A percentile compares a stretch with the other conserved stretches of the same genome.
These are phyloP conservation scores for Thelonectria olida DNA, from an alignment of 2,329 filamentous ascomycete species.

Conservation along the genomic window DNA sequence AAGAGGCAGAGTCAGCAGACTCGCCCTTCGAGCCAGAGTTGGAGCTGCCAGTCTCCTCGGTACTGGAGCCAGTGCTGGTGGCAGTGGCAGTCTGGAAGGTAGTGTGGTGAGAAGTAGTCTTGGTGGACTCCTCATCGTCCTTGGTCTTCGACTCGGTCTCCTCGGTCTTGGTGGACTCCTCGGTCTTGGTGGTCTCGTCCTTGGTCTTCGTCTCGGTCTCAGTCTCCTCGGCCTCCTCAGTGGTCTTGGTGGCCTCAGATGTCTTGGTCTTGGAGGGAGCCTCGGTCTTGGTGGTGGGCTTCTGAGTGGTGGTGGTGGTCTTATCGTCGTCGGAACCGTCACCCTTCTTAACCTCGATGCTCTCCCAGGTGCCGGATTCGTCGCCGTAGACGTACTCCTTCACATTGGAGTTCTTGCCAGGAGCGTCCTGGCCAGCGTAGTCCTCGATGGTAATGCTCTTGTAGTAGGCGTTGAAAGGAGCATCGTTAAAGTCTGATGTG, in stretches of 20 bases:
- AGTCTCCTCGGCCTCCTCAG: conserved; percentile 30
- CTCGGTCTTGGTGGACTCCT: conserved; percentile 16
- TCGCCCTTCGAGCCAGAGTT: conserved; percentile 23
- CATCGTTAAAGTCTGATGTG: conserved; percentile 60
- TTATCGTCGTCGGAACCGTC: conserved; percentile 38
- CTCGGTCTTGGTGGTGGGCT: conserved; percentile 20
- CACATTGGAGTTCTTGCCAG: conserved; percentile 48
- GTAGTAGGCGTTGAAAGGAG: conserved; percentile 66
- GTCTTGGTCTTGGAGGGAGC: conserved; percentile 12
- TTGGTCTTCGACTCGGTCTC: conserved; percentile 18
- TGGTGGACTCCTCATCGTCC: conserved; percentile 21
- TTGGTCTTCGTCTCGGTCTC: conserved; percentile 25
- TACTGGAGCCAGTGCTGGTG: conserved; percentile 17
- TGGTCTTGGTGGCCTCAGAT: conserved; percentile 28
- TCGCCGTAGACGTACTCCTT: conserved; percentile 63
- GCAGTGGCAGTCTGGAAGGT: conserved; percentile 29
- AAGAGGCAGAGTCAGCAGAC: neutral
- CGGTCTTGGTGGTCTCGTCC: conserved; percentile 15
- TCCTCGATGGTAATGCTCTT: conserved; percentile 63
- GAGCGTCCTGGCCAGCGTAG: conserved; percentile 59
- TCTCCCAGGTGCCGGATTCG: conserved; percentile 58
- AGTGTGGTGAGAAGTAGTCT: conserved; percentile 22
- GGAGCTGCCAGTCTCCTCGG: conserved; percentile 9
- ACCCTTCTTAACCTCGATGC: conserved; percentile 60
- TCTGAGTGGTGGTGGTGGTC: conserved; percentile 18